phyloP scores from a whole-genome alignment of 2,329 filamentous ascomycete genomes.

The Aureobasidium melanogenum region DNA sequence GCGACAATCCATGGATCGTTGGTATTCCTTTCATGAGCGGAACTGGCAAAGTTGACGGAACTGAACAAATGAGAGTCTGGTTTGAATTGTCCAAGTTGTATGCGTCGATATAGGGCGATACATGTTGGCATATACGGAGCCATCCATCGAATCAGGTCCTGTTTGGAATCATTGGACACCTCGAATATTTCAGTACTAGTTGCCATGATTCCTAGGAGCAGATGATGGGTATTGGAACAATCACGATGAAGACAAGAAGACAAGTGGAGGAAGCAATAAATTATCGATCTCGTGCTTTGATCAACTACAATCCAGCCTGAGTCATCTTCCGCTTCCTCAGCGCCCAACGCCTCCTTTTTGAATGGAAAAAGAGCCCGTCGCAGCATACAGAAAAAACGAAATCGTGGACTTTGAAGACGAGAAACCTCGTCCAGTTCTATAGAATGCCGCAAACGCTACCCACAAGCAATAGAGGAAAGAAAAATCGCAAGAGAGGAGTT shows the following conservation, averaged over 20 bases:
- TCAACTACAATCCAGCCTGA: not conserved
- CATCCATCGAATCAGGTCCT: slow-evolving; percentile 39
- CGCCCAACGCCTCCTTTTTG: slow-evolving; percentile 7
- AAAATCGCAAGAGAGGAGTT: not conserved
- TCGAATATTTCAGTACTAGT: not conserved
- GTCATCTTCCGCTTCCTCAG: not conserved
- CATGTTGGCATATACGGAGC: slow-evolving; percentile 46
- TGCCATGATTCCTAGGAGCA: not conserved
- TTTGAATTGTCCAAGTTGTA: slow-evolving; percentile 48
- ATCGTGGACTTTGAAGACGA: not conserved
- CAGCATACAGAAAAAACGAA: not conserved
- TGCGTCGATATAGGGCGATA: slow-evolving; percentile 52
- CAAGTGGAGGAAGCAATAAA: not conserved
- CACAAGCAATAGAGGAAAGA: slow-evolving; percentile 2
- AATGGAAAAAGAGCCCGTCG: not conserved
- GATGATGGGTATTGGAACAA: not conserved
- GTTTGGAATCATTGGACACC: not conserved
- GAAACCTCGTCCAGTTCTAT: slow-evolving; percentile 12
- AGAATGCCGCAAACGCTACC: slow-evolving; percentile 11
- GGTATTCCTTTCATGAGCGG: not conserved
- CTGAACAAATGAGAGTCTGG: slow-evolving; percentile 36
- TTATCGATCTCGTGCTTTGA: slow-evolving; percentile 4
- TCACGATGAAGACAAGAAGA: not conserved
- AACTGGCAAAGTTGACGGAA: slow-evolving; percentile 22
- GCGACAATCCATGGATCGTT: slow-evolving; percentile 40